These are phyloP conservation scores for Wickerhamomyces kurtzmanii DNA, from an alignment of 805 yeast species.

Conservation along the genomic window DNA sequence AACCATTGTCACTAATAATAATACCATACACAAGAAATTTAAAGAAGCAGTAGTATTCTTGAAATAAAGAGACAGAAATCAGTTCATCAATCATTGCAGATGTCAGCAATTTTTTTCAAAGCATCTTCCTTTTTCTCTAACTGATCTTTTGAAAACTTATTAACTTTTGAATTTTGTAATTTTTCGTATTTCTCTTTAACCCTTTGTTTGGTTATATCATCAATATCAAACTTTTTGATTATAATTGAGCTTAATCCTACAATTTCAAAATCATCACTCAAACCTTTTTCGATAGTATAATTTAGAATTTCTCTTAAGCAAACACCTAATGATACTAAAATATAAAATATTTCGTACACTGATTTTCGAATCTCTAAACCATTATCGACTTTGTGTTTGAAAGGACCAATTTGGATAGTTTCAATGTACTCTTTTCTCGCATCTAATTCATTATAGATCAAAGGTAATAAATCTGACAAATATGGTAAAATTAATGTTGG, in stretches of 20 bases:
- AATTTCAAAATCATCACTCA: slow-evolving; percentile 22
- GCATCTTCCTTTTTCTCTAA: too few species aligned
- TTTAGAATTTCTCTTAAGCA: slow-evolving; percentile 23
- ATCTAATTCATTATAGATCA: slow-evolving; percentile 41
- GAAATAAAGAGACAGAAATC: too few species aligned
- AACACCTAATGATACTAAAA: slow-evolving; percentile 25
- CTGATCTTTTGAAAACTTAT: too few species aligned
- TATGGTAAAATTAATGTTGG: slow-evolving; percentile 36
- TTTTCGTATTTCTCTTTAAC: too few species aligned
- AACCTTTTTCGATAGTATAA: slow-evolving; percentile 26
- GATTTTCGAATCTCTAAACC: slow-evolving; percentile 67
- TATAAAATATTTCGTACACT: slow-evolving; percentile 58
- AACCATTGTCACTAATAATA: too few species aligned
- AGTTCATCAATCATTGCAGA: too few species aligned
- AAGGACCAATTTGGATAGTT: slow-evolving; percentile 76
- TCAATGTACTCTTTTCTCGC: slow-evolving; percentile 50
- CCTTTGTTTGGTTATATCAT: too few species aligned
- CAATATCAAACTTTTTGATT: slow-evolving; percentile 15
- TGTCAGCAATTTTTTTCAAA: too few species aligned
- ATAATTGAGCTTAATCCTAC: slow-evolving; percentile 17
- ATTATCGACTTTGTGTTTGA: slow-evolving; percentile 72
- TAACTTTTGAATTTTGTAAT: too few species aligned
- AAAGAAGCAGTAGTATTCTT: too few species aligned
- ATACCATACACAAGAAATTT: too few species aligned
- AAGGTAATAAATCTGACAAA: slow-evolving; percentile 36